Evolutionary conservation across 2,329 filamentous ascomycete genomes (phyloP).

Genomic region (Sarocladium oryzae): DNA sequence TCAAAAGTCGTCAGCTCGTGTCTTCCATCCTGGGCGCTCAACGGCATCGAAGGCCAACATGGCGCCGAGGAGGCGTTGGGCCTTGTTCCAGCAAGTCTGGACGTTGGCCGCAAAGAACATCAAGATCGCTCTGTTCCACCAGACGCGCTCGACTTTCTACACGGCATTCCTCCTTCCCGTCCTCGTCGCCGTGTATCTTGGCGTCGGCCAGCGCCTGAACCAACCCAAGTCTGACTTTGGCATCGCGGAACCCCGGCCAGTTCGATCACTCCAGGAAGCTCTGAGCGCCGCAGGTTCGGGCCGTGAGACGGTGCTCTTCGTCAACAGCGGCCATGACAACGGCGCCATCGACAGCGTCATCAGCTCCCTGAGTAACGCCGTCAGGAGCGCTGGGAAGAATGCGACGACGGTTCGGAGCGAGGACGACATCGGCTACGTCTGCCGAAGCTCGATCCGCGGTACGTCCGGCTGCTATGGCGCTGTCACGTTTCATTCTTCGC

Average conservation of each 20-base stretch:
- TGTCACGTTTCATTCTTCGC: constrained; percentile 64
- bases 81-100: constrained; percentile 45
- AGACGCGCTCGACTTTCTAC: constrained; percentile 42
- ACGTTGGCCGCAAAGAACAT: constrained; percentile 53
- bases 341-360: constrained; percentile 68
- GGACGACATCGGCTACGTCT: constrained; percentile 35
- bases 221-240: constrained; percentile 67
- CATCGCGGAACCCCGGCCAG: constrained; percentile 51
- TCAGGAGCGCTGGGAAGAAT: constrained; percentile 19
- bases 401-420: constrained; percentile 18
- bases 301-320: constrained; percentile 63
- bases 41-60: no score
- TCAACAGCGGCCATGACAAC: constrained; percentile 70
- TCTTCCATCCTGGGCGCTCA: no score
- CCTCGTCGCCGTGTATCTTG: constrained; percentile 48
- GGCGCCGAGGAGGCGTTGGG: no score
- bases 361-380: constrained; percentile 25
- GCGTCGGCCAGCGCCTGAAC: constrained; percentile 71
- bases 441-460: constrained; percentile 53
- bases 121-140: constrained; percentile 47
- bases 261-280: constrained; percentile 59
- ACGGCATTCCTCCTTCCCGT: constrained; percentile 52
- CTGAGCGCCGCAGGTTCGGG: constrained; percentile 47
- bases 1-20: no score
- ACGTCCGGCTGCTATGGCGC: constrained; percentile 68